Percentiles rank a stretch among this genome's conserved stretches.
Conservation (phyloP, 2,329 filamentous ascomycete genomes). For the Aspergillus novoparasiticus region DNA sequence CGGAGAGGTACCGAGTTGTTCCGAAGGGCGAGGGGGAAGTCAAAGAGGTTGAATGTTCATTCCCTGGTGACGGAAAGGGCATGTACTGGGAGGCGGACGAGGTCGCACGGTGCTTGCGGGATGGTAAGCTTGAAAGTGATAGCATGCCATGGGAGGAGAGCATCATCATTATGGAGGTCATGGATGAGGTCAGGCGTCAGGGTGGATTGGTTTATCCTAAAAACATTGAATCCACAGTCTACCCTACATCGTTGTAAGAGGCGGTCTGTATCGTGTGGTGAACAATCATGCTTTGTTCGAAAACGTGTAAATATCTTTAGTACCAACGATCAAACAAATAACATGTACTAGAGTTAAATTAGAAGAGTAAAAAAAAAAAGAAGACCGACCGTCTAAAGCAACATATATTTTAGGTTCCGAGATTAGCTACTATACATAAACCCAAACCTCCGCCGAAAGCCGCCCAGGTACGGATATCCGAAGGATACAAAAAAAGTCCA, state of each 20-base stretch:
- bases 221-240: constrained; percentile 64
- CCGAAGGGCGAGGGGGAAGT: constrained; percentile 52
- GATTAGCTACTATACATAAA: constrained; percentile 37
- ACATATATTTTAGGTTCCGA: constrained; percentile 11
- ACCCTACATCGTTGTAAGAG: constrained; percentile 48
- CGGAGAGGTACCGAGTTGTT: constrained; percentile 66
- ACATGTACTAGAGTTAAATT: neutral
- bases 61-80: constrained; percentile 68
- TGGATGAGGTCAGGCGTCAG: constrained; percentile 70
- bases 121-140: constrained; percentile 75
- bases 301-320: neutral
- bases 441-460: constrained; percentile 18
- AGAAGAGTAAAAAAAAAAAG: neutral
- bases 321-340: neutral
- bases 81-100: constrained; percentile 92
- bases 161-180: constrained; percentile 79
- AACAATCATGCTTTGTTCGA: neutral
- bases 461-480: constrained; percentile 21
- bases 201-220: constrained; percentile 65
- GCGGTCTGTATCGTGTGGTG: neutral
- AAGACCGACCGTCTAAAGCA: constrained; percentile 7
- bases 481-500: constrained; percentile 14
- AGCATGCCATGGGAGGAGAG: constrained; percentile 74
- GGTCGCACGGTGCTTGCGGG: constrained; percentile 71
- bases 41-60: constrained; percentile 40